Percentiles rank a stretch among this genome's conserved stretches.
Evolutionary conservation across 1,284 basidiomycete genomes (phyloP).

Genomic region (Moesziomyces antarcticus): DNA sequence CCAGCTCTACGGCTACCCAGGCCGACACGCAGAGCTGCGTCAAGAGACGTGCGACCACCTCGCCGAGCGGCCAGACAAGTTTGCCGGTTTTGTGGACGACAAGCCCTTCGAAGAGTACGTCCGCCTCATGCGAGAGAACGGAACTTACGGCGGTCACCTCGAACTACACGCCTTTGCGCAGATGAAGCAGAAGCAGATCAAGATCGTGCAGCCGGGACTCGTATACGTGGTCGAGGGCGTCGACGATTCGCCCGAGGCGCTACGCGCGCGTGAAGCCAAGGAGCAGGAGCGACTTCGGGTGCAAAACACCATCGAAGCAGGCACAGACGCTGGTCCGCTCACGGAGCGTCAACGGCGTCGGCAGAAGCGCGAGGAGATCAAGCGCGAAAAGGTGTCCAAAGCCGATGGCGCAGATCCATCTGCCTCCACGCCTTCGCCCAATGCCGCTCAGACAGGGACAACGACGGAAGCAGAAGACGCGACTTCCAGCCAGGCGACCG

Average conservation of each 20-base stretch:
- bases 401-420: constrained; percentile 4
- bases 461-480: neutral
- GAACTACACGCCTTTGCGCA: constrained; percentile 90
- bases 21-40: constrained; percentile 77
- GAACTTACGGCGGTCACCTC: constrained; percentile 89
- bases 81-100: constrained; percentile 88
- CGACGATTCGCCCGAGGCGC: constrained; percentile 64
- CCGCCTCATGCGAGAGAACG: constrained; percentile 69
- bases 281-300: constrained; percentile 46
- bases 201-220: constrained; percentile 86
- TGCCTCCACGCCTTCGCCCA: constrained; percentile 5
- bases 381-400: constrained; percentile 26
- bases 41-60: constrained; percentile 82
- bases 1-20: constrained; percentile 80
- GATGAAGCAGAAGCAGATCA: constrained; percentile 80
- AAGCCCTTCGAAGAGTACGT: constrained; percentile 69
- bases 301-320: constrained; percentile 39
- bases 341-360: constrained; percentile 45
- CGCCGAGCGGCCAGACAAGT: constrained; percentile 76
- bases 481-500: neutral
- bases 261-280: constrained; percentile 33
- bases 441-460: neutral
- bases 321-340: constrained; percentile 31
- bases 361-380: constrained; percentile 37
- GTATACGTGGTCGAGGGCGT: constrained; percentile 65